These are phyloP conservation scores for Ehretia macrophylla DNA, from an alignment of 257 asterid genomes.

Conservation along the genomic window DNA sequence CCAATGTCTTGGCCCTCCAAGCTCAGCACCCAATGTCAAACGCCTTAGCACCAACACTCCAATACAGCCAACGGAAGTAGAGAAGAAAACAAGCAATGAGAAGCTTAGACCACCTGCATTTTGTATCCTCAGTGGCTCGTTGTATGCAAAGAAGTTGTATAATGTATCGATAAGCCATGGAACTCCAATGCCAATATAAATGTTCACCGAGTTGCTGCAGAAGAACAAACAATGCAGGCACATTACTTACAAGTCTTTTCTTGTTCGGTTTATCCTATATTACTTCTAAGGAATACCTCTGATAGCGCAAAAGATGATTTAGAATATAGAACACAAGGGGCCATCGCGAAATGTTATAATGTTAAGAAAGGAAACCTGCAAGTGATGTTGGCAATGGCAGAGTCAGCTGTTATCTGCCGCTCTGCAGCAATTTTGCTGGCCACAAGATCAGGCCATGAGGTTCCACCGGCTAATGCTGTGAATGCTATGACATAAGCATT, in stretches of 20 bases:
- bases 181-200: constrained; percentile 79
- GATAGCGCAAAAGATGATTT: no score
- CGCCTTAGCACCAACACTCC: constrained; percentile 75
- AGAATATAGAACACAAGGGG: no score
- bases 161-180: constrained; percentile 87
- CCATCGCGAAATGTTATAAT: no score
- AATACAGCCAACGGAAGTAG: constrained; percentile 77
- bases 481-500: constrained; percentile 69
- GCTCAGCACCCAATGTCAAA: constrained; percentile 71
- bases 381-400: constrained; percentile 94
- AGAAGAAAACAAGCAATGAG: constrained; percentile 78
- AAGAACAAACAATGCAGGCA: background rate
- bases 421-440: constrained; percentile 99
- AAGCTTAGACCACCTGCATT: constrained; percentile 75
- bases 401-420: constrained; percentile 86
- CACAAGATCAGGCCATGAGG: constrained; percentile 96
- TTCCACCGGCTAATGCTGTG: constrained; percentile 90
- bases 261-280: no score
- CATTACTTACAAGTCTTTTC: background rate
- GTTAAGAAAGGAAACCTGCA: constrained; percentile 53
- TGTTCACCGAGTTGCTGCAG: constrained; percentile 92
- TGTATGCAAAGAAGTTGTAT: constrained; percentile 82
- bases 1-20: constrained; percentile 86
- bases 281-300: background rate
- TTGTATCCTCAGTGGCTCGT: constrained; percentile 57